Base-by-base conservation (phyloP, 23 red algal species). In the Gracilaria gracilis region DNA sequence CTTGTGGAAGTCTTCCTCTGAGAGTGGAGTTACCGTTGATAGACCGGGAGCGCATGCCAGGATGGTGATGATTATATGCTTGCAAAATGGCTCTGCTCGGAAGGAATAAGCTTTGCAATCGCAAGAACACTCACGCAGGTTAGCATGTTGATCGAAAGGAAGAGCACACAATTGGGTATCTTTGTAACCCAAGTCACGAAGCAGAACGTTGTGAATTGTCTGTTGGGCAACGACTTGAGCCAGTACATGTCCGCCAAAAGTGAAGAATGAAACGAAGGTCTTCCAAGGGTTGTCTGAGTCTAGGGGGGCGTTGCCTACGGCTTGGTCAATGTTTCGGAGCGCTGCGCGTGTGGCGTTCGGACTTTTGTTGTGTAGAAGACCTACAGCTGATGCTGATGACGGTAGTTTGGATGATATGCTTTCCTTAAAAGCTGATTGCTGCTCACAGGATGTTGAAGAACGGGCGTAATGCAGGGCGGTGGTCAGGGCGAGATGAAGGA, bases 91-190 rank as follows among this genome's bases (percentile, higher is more conserved):
- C 72, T 91, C 87, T 50, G 62, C 39, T 67, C 76, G 55, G 54
- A 91, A 91, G 4, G 57, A 70, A 73, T 80, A 91, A 11, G 83
- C 83, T 49, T 74, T 70, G 66, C 83, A 87, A 57, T 70, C 61
- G 23, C 83, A 87, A 32, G 24, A 35, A 28, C 72, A 77, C 36
- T 77, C 72, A 5, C 72, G 42, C 42, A 49, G n/a, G 0, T 9
- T 28, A 13, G 72, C 72, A 5, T 46, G 20, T 28, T 77, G 3
- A 35, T 51, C n/a, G 39, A 77, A 49, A 13, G 72, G 72, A 25
- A 49, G 40, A 46, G 23, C 39, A 15, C 42, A 28, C 11, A 82
- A 61, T 12, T 61, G 79, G 33, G 8, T 23, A 24, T 64, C 27
- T 23, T 64, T 40, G 79, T 44, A 82, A 3, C 53, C 9, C 34